Base-by-base conservation (phyloP, 345 rosid genomes). In the Anacardium occidentale region DNA sequence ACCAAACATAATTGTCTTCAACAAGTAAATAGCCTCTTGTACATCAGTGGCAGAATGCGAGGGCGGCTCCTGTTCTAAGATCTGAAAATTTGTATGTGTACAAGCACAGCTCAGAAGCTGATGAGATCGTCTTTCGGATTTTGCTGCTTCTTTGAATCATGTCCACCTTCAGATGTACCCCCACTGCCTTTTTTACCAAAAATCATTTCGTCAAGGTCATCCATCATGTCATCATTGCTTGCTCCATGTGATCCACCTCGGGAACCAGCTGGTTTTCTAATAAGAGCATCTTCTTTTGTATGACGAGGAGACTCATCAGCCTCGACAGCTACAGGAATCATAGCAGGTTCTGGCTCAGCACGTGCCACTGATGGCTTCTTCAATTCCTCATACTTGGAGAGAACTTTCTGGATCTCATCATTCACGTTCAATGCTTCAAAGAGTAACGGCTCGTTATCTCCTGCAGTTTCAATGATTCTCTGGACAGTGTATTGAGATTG, bases 201-300 rank as follows among this genome's bases (percentile, higher is more conserved):
- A 69, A 94, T 90, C 98, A 92, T 90, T 77, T 94, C 94, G 75
- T 94, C 98, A 1, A 96, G 96, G 78, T 96, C 99, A 83, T 93
- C 99, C 95, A 92, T 87, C 97, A 88, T 85, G 77, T 88, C 91
- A 13, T 92, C 95, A 0, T 81, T 87, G 85, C 85, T 89, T 66
- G 91, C 88, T 12, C 86, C 84, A 10, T 74, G 86, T 52, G 77
- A 63, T 24, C 88, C 90, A 52, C 83, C 84, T 34, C 82, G 89
- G 24, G 83, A 75, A 65, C 91, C 86, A 5, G 92, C 85, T n/a
- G 92, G 86, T 81, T 89, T 93, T 75, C 99, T 85, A 47, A 89
- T 65, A 85, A 93, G 83, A 40, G 92, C 79, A 61, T 89, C 92
- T 73, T 89, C 91, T 77, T 81, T 94, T 18, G 64, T 78, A 11